Evolutionary conservation across 2,329 filamentous ascomycete species (phyloP).

Genomic region (Ascochyta viciae-villosae): DNA sequence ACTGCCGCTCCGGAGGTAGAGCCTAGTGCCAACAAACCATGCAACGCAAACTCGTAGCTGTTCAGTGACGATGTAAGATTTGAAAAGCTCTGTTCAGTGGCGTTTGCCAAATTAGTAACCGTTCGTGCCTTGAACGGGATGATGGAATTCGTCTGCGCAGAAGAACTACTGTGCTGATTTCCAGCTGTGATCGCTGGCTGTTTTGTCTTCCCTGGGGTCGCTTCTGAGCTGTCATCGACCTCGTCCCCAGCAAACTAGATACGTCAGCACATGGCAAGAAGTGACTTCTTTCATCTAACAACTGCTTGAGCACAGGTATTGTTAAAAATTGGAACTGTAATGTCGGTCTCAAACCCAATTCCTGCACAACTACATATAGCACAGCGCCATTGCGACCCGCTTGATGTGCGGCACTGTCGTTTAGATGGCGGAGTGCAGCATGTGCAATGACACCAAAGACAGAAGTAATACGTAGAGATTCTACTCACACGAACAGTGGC

Average conservation of each 20-base stretch:
- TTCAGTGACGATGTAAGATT: conserved; percentile 20
- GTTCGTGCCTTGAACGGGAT: not conserved
- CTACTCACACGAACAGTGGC: conserved; percentile 22
- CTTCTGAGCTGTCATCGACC: not conserved
- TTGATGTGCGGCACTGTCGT: no score
- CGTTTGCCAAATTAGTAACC: not conserved
- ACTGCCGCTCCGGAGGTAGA: not conserved
- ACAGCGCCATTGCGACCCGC: no score
- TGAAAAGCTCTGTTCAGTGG: not conserved
- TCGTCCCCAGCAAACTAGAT: conserved; percentile 1
- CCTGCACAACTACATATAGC: no score
- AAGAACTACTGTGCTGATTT: not conserved
- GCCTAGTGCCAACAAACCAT: conserved; percentile 30
- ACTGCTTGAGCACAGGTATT: no score
- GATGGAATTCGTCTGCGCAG: not conserved
- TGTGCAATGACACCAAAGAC: not conserved
- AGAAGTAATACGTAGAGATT: not conserved
- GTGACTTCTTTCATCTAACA: no score
- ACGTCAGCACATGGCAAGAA: not conserved
- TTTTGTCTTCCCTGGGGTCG: not conserved
- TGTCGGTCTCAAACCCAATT: no score
- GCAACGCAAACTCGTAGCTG: conserved; percentile 30
- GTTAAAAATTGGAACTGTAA: no score
- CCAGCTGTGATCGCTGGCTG: not conserved
- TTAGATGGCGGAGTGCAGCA: no score